These are phyloP conservation scores for Ustilago vetiveriae DNA, from an alignment of 1,284 basidiomycete genomes.

Conservation along the genomic window DNA sequence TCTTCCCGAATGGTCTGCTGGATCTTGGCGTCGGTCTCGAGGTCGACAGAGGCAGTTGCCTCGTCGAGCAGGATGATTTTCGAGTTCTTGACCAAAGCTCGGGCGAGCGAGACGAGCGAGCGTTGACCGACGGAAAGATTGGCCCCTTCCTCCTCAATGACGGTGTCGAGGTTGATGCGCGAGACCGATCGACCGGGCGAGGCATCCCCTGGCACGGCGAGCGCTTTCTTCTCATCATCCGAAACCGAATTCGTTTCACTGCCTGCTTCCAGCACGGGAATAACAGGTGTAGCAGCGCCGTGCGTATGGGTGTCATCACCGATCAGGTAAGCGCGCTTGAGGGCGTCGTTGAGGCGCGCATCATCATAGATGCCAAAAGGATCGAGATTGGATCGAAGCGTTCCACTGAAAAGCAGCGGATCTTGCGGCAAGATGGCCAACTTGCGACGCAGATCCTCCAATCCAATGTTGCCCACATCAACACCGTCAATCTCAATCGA, in stretches of 20 bases:
- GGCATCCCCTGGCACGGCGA: constrained; percentile 17
- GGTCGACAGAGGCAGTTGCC: constrained; percentile 80
- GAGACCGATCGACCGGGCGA: constrained; percentile 32
- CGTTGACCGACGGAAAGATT: constrained; percentile 67
- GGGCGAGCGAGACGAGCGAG: constrained; percentile 66
- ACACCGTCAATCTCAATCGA: constrained; percentile 77
- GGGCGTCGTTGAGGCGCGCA: constrained; percentile 63
- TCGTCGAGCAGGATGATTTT: constrained; percentile 71
- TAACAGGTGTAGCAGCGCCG: constrained; percentile 31
- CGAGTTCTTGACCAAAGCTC: constrained; percentile 64
- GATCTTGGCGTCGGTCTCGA: constrained; percentile 83
- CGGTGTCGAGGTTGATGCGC: constrained; percentile 63
- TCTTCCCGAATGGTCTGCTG: constrained; percentile 85
- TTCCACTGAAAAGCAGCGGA: constrained; percentile 67
- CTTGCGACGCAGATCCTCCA: constrained; percentile 65
- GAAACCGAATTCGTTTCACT: constrained; percentile 19
- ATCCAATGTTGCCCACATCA: constrained; percentile 71
- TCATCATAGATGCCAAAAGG: constrained; percentile 67
- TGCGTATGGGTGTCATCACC: constrained; percentile 47
- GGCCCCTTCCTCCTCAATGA: constrained; percentile 64
- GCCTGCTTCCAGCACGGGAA: constrained; percentile 18
- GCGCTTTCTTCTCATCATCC: constrained; percentile 34
- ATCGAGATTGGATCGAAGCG: constrained; percentile 68
- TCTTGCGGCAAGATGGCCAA: constrained; percentile 65
- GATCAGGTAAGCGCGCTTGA: constrained; percentile 66